Conservation (phyloP, 2,329 filamentous ascomycete genomes). For the Clathrospora elynae region DNA sequence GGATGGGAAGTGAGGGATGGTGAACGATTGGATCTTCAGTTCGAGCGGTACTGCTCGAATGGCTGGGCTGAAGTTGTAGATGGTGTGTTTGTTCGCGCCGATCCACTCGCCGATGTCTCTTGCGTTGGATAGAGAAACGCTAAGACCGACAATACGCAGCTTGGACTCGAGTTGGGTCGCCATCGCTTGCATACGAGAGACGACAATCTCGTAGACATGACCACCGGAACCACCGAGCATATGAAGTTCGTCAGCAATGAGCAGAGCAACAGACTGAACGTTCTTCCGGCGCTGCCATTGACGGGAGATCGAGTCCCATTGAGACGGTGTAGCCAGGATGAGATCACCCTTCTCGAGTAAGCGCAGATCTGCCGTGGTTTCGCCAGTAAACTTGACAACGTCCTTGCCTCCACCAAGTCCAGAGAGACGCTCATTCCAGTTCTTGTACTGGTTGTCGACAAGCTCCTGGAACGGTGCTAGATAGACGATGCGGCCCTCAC, state of each 20-base stretch:
- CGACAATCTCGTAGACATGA: slow-evolving; percentile 91
- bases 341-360: slow-evolving; percentile 85
- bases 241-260: slow-evolving; percentile 95
- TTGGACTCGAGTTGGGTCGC: slow-evolving; percentile 82
- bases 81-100: slow-evolving; percentile 95
- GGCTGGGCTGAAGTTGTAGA: slow-evolving; percentile 97
- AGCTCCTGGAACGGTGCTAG: slow-evolving; percentile 94
- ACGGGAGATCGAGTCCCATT: slow-evolving; percentile 95
- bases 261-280: slow-evolving; percentile 84
- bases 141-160: slow-evolving; percentile 85
- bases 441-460: slow-evolving; percentile 77
- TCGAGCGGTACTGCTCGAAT: slow-evolving; percentile 88
- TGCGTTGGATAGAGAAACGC: slow-evolving; percentile 90
- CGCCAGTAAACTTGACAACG: slow-evolving; percentile 90
- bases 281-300: slow-evolving; percentile 98
- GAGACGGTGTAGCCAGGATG: slow-evolving; percentile 86
- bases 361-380: slow-evolving; percentile 88
- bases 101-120: slow-evolving; percentile 97
- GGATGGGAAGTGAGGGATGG: slow-evolving; percentile 94
- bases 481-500: slow-evolving; percentile 83
- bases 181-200: slow-evolving; percentile 98
- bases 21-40: slow-evolving; percentile 93
- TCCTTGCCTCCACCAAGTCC: slow-evolving; percentile 80
- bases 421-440: slow-evolving; percentile 81
- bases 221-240: slow-evolving; percentile 85